Conservation (phyloP, 495 filamentous ascomycete species). For the Hypoxylon intermedium region DNA sequence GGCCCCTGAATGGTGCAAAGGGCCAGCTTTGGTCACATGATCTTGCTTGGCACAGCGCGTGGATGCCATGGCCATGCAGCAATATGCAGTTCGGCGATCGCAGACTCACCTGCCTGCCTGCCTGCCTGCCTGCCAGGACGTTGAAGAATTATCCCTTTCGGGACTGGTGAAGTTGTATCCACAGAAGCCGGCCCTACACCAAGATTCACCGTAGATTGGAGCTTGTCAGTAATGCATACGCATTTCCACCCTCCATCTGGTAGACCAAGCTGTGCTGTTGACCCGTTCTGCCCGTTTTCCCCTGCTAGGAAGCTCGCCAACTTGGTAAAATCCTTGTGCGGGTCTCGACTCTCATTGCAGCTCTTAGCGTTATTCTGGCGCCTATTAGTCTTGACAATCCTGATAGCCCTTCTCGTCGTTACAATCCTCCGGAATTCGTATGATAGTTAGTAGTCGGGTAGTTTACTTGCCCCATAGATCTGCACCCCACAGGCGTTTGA, state of each 20-base stretch:
- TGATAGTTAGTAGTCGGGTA: no score
- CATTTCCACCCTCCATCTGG: slow-evolving; percentile 6
- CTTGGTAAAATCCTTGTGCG: slow-evolving; percentile 14
- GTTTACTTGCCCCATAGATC: no score
- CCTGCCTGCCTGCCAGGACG: slow-evolving; percentile 18
- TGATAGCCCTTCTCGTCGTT: neutral
- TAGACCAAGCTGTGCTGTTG: neutral
- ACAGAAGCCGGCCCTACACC: slow-evolving; percentile 24
- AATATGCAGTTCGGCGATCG: slow-evolving; percentile 28
- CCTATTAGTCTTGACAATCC: slow-evolving; percentile 21
- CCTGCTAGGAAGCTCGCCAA: slow-evolving; percentile 22
- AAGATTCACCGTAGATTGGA: slow-evolving; percentile 26
- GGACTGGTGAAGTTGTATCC: neutral
- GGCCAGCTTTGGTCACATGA: slow-evolving; percentile 36
- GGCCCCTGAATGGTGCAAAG: slow-evolving; percentile 25
- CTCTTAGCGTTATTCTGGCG: slow-evolving; percentile 26
- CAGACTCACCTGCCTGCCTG: slow-evolving; percentile 4
- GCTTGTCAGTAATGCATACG: neutral
- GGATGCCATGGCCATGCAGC: slow-evolving; percentile 28
- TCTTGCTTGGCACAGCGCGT: slow-evolving; percentile 29
- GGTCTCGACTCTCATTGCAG: slow-evolving; percentile 19
- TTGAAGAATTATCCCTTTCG: slow-evolving; percentile 1
- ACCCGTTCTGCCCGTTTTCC: neutral
- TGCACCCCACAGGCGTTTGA: no score
- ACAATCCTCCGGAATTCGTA: no score